These are phyloP conservation scores for Scenedesmus sp. DNA, from an alignment of 163 green algal species.

Conservation along the genomic window DNA sequence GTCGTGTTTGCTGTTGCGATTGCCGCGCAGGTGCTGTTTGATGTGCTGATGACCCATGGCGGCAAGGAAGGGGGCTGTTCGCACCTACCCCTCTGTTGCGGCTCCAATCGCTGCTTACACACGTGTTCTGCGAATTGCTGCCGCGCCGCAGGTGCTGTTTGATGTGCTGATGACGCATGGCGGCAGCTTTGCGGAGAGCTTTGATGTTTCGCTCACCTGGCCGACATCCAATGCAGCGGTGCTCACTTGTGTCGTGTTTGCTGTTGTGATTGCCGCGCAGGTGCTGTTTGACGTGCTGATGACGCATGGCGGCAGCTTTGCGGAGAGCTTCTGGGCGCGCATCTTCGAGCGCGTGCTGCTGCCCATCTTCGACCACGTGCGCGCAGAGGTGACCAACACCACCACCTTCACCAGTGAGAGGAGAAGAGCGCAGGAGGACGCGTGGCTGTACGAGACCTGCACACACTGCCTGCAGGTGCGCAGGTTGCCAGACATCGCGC, in stretches of 20 bases:
- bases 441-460: slow-evolving; percentile 98
- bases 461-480: slow-evolving; percentile 94
- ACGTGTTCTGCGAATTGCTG: no score
- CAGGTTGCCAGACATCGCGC: slow-evolving; percentile 50
- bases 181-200: background rate
- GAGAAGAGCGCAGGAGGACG: slow-evolving; percentile 81
- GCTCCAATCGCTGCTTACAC: background rate
- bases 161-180: background rate
- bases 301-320: slow-evolving; percentile 92
- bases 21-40: no score
- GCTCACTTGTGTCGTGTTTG: background rate
- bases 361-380: slow-evolving; percentile 97
- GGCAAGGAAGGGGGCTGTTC: no score
- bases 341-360: slow-evolving; percentile 97
- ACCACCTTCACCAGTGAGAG: slow-evolving; percentile 92
- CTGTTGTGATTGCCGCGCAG: background rate
- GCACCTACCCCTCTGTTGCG: background rate
- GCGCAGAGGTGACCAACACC: slow-evolving; percentile 92
- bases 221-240: no score
- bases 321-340: slow-evolving; percentile 91
- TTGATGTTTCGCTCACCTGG: background rate
- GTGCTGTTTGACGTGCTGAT: slow-evolving; percentile 98
- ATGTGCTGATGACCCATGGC: no score
- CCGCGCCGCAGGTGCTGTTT: background rate
- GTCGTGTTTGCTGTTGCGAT: background rate